phyloP scores from a whole-genome alignment of 495 filamentous ascomycete genomes.

The Aspergillus taichungensis region DNA sequence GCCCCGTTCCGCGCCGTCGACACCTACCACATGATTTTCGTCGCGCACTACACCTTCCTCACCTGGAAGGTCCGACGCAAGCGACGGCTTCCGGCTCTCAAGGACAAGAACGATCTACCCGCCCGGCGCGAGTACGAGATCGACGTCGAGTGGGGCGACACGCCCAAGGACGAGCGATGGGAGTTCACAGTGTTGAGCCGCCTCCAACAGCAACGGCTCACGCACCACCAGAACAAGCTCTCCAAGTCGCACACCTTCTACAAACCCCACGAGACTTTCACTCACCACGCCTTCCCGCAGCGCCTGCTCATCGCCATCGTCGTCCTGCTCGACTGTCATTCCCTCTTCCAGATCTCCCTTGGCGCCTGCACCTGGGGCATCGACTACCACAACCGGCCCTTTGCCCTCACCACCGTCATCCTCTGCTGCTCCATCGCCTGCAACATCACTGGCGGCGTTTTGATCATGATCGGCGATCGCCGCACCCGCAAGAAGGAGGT shows the following conservation, averaged over 20 bases:
- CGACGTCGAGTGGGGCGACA: constrained; percentile 38
- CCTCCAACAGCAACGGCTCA: constrained; percentile 51
- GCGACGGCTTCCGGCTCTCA: constrained; percentile 51
- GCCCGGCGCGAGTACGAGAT: constrained; percentile 34
- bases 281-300: constrained; percentile 70
- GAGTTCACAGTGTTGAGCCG: constrained; percentile 54
- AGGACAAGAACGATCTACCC: constrained; percentile 66
- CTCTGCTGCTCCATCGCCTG: constrained; percentile 65
- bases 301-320: constrained; percentile 61
- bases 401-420: constrained; percentile 68
- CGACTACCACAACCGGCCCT: constrained; percentile 49
- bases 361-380: constrained; percentile 69
- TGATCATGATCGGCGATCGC: constrained; percentile 65
- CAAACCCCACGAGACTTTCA: constrained; percentile 73
- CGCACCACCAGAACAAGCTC: constrained; percentile 67
- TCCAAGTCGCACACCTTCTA: constrained; percentile 74
- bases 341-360: constrained; percentile 63
- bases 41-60: constrained; percentile 55
- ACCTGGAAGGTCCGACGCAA: constrained; percentile 63
- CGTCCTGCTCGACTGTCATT: constrained; percentile 66
- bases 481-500: constrained; percentile 75
- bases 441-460: constrained; percentile 60
- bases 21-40: constrained; percentile 74
- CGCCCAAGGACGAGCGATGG: constrained; percentile 26
- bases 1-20: constrained; percentile 68